These are phyloP conservation scores for Clarkia xantiana DNA, from an alignment of 345 rosid genomes.

Conservation along the genomic window DNA sequence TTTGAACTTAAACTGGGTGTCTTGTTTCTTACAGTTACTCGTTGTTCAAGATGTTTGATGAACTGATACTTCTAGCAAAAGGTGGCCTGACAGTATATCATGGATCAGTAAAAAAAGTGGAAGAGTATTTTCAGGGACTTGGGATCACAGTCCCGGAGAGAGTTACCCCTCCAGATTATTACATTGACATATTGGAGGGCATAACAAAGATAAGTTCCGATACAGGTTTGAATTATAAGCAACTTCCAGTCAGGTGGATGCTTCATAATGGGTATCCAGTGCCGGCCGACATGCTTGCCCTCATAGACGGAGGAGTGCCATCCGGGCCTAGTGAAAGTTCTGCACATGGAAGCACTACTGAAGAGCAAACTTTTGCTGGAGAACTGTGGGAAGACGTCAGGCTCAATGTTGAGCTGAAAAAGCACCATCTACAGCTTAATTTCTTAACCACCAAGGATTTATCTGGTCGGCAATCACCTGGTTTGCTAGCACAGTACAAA, in stretches of 20 bases:
- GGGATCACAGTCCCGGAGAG: conserved; percentile 88
- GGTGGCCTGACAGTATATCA: conserved; percentile 88
- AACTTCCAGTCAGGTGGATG: conserved; percentile 97
- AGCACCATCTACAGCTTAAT: conserved; percentile 41
- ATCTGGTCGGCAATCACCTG: conserved; percentile 56
- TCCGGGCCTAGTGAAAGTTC: conserved; percentile 32
- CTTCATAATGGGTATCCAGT: conserved; percentile 85
- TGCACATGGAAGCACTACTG: conserved; percentile 32
- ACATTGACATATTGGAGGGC: conserved; percentile 90
- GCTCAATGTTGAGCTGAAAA: conserved; percentile 44
- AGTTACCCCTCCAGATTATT: conserved; percentile 93
- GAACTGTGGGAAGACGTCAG: conserved; percentile 77
- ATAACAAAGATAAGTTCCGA: conserved; percentile 48
- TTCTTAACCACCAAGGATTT: conserved; percentile 43
- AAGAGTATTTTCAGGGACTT: conserved; percentile 67
- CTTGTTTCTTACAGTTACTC: conserved; percentile 47
- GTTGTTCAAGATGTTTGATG: conserved; percentile 88
- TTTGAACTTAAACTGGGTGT: background rate
- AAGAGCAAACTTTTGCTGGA: conserved; percentile 52
- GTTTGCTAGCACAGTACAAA: conserved; percentile 52
- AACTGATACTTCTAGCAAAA: conserved; percentile 85
- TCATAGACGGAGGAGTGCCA: conserved; percentile 41
- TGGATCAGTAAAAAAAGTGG: conserved; percentile 90
- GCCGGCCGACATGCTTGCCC: conserved; percentile 75
- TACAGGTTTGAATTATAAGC: conserved; percentile 52